Evolutionary conservation across 1,284 basidiomycete genomes (phyloP), one percentile per base, ranked within the genome.

Genomic region (Heterobasidion occidentale): DNA sequence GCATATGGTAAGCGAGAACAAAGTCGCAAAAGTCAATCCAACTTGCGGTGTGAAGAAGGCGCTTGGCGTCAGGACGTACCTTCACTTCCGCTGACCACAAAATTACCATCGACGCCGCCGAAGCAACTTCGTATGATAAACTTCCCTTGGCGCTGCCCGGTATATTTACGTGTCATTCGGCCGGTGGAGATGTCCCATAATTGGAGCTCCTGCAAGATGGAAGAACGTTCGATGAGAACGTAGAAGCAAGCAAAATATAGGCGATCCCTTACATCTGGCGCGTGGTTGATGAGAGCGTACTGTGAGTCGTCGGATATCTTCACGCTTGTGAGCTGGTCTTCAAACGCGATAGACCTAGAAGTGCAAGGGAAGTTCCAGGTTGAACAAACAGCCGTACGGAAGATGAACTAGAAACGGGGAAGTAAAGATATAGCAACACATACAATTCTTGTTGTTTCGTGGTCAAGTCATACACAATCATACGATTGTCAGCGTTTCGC

Each of bases 51-150:
- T 44, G 19, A 20, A 47, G 11, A 46, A 14, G 34, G 38, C 33
- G 52, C 48, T 33, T 7, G 47, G 33, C 20, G 19, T 17, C 34
- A n/a, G 20, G 44, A 71, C 79, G 61, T 63, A 91, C 94, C 94
- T 83, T 98, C 95, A 68, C 92, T 95, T 34, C 97, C 97, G 64
- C 91, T 95, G 56, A 94, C 79, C 51, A 99, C 81, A 67, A 97
- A 96, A 66, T 88, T 91, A 59, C 88, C 88, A 65, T 92, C 87
- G 36, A 87, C 76, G n/a, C 95, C 95, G 33, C 95, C 97, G 70
- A 98, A 98, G 66, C 92, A 94, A 68, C 90, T 92, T 57, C 92
- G 82, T 59, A 99, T 91, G 60, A 98, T 84, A 70, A 92, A 90
- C 45, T 80, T 77, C 3, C 81, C 81, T 70, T 95, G 92, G 42